Evolutionary conservation across 805 yeast species (phyloP).

Genomic region (Pichia heedii): DNA sequence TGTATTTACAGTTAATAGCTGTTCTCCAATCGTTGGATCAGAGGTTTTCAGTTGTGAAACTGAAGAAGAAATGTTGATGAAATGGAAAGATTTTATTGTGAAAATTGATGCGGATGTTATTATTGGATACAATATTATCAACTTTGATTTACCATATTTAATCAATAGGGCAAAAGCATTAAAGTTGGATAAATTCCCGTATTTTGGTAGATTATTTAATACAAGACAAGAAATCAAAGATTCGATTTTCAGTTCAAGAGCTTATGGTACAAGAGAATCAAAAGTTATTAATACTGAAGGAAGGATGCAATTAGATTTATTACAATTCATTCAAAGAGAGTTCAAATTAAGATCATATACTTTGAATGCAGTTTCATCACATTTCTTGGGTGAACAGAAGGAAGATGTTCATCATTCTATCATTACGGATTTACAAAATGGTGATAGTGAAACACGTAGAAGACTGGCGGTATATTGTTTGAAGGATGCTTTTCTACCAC

Average conservation of each 20-base stretch:
- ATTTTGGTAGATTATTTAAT: conserved; percentile 65
- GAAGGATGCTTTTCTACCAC: conserved; percentile 90
- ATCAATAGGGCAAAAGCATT: conserved; percentile 79
- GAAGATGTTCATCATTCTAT: conserved; percentile 98
- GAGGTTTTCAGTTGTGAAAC: conserved; percentile 67
- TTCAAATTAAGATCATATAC: conserved; percentile 92
- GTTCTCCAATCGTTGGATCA: conserved; percentile 90
- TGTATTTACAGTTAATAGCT: conserved; percentile 87
- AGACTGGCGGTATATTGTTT: conserved; percentile 94
- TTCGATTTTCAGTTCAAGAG: conserved; percentile 82
- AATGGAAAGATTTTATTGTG: conserved; percentile 81
- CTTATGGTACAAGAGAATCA: conserved; percentile 92
- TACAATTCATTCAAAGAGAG: conserved; percentile 91
- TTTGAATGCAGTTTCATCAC: conserved; percentile 88
- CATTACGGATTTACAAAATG: conserved; percentile 89
- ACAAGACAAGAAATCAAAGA: conserved; percentile 74
- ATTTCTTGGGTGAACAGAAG: conserved; percentile 88
- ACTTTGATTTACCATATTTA: conserved; percentile 91
- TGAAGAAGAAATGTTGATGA: conserved; percentile 74
- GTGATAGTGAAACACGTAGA: conserved; percentile 85
- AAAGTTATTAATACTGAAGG: conserved; percentile 92
- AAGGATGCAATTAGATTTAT: conserved; percentile 85
- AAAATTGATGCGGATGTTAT: conserved; percentile 91
- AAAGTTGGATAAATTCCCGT: conserved; percentile 61
- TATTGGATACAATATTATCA: conserved; percentile 91